Conservation (phyloP, 805 yeast species). For the Nakazawaea sp. region DNA sequence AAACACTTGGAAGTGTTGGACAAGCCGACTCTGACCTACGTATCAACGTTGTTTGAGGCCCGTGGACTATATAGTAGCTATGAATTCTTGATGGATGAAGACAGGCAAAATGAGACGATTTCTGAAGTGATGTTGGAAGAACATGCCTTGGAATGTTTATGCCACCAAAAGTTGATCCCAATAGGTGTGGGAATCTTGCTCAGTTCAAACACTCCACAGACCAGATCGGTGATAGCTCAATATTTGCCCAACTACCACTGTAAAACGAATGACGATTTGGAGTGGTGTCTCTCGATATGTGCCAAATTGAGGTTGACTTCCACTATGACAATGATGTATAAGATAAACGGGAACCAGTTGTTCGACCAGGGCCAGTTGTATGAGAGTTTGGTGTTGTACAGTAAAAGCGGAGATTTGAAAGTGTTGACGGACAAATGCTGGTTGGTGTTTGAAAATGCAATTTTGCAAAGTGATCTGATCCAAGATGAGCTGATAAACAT, state of each 20-base stretch:
- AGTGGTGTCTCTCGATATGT: conserved; percentile 71
- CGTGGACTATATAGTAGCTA: conserved; percentile 48
- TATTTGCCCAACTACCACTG: conserved; percentile 55
- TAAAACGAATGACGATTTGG: conserved; percentile 67
- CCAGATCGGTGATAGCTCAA: conserved; percentile 43
- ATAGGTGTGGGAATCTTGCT: conserved; percentile 63
- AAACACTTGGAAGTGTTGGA: conserved; percentile 55
- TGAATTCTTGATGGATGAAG: conserved; percentile 13
- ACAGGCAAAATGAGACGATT: conserved; percentile 17
- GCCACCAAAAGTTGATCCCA: conserved; percentile 49
- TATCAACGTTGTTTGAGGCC: conserved; percentile 56
- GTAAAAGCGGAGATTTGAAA: conserved; percentile 53
- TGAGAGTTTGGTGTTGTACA: conserved; percentile 60
- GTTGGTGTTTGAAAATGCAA: conserved; percentile 57
- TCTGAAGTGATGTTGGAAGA: conserved; percentile 50
- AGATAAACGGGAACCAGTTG: conserved; percentile 38
- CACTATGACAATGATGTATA: conserved; percentile 50
- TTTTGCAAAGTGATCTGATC: conserved; percentile 43
- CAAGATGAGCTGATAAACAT: conserved; percentile 52
- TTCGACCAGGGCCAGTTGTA: conserved; percentile 47
- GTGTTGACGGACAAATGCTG: conserved; percentile 43
- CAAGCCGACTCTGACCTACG: conserved; percentile 55
- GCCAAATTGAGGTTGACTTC: conserved; percentile 56
- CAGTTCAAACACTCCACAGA: conserved; percentile 34
- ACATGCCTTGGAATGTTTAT: conserved; percentile 48